Base-by-base conservation (phyloP, 2,329 filamentous ascomycete species). In the Cladosporium sp. region DNA sequence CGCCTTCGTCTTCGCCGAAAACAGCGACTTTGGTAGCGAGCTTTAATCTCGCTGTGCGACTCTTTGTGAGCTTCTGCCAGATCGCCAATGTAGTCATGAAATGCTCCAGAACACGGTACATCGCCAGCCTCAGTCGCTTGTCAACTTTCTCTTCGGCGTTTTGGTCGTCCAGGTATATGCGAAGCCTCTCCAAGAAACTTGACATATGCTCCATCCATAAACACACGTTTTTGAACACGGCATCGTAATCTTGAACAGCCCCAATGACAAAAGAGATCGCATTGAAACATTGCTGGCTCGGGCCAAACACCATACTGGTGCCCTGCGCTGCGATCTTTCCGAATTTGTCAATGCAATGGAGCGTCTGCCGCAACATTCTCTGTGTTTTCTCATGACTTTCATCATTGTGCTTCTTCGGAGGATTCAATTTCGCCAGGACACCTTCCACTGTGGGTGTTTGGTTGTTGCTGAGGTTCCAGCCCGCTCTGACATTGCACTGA, bases 241-340 rank as follows among this genome's bases (percentile, higher is more conserved):
- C 60, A 40, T 61, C 43, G 20, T 61, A 61, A 1, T 52, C 57
- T 42, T 59, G 50, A n/a, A 61, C 58, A 14, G 60, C 60, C 3
- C 19, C 52, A 30, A 61, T 55, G 28, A 59, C 60, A 38, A 59
- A 61, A 38, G 36, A 56, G 17, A 60, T 57, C 1, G 60, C 60
- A 37, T 61, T 61, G 57, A 59, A 61, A 36, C 58, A 59, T 15
- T 61, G 56, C 36, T 42, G 37, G 52, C 39, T 15, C 42, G 36
- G 12, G 15, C 15, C 15, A 40, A 40, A 40, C 15, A 17, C 39
- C n/a, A 19, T 40, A 4, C 15, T 19, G 3, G 39, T 15, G 4
- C 6, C 15, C 15, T 40, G 15, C 17, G 39, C 39, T 19, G 39
- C 39, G 17, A 40, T 40, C 2, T 9, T 4, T n/a, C 39, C 39